Conservation (phyloP, 73 alveolate genomes). For the Diophrys sp. region DNA sequence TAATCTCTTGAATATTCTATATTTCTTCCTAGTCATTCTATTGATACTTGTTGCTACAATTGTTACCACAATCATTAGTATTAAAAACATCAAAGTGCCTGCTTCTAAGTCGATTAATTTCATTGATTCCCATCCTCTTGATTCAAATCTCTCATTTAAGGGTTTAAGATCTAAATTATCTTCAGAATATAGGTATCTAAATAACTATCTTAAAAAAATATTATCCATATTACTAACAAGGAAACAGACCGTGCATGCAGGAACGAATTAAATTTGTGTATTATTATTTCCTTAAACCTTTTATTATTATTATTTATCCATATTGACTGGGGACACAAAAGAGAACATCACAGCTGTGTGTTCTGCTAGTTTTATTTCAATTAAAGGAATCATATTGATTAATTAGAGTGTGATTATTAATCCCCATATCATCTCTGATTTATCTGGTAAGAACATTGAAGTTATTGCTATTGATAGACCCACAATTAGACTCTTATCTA, state of each 20-base stretch:
- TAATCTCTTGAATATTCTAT: no score
- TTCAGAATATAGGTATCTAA: background rate
- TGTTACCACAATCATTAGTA: no score
- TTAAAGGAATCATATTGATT: background rate
- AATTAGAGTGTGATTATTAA: background rate
- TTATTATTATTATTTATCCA: no score
- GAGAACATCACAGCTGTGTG: background rate
- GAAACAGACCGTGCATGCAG: no score
- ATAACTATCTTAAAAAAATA: background rate
- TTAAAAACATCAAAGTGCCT: background rate
- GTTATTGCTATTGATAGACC: no score
- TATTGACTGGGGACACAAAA: background rate
- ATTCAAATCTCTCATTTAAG: background rate
- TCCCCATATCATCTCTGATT: conserved; percentile 1
- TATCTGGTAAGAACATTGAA: no score
- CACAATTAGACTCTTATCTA: no score
- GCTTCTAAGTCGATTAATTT: background rate
- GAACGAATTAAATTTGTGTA: no score
- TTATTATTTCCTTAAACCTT: no score
- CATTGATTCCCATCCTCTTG: background rate
- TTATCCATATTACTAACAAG: no score
- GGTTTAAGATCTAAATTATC: background rate
- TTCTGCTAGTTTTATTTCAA: background rate
- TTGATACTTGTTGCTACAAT: no score
- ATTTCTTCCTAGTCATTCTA: no score